A percentile compares a stretch with the other conserved stretches of the same genome.
Conservation (phyloP, 2,329 filamentous ascomycete genomes). For the Diaporthe humulicola region DNA sequence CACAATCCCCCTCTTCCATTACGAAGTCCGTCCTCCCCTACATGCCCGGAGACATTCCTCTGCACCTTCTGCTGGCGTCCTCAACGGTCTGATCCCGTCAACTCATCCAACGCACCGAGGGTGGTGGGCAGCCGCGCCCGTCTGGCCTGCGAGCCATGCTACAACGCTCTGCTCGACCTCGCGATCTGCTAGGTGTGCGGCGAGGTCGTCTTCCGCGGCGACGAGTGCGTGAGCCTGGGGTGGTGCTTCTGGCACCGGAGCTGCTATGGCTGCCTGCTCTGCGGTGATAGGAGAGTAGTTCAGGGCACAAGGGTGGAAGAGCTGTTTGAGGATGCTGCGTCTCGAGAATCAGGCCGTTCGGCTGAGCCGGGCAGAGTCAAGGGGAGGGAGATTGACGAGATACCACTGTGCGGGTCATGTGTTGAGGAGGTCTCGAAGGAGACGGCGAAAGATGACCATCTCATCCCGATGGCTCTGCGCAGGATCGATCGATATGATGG, state of each 20-base stretch:
- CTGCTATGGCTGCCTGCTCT: conserved; percentile 70
- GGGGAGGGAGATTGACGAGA: conserved; percentile 57
- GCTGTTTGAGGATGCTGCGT: conserved; percentile 47
- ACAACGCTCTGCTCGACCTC: conserved; percentile 62
- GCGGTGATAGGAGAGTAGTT: conserved; percentile 56
- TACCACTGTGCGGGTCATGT: conserved; percentile 65
- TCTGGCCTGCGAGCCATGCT: conserved; percentile 63
- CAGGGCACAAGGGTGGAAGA: conserved; percentile 51
- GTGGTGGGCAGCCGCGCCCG: conserved; percentile 61
- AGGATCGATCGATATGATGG: conserved; percentile 60
- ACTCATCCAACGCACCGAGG: conserved; percentile 44
- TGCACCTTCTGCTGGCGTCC: conserved; percentile 69
- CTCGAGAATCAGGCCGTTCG: conserved; percentile 16
- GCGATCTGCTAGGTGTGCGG: conserved; percentile 71
- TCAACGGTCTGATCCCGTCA: conserved; percentile 42
- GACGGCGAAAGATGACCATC: conserved; percentile 45
- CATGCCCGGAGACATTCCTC: conserved; percentile 53
- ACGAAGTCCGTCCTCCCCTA: background rate
- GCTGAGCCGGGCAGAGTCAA: conserved; percentile 37
- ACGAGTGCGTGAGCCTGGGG: conserved; percentile 69
- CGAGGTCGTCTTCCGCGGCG: conserved; percentile 64
- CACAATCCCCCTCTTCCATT: background rate
- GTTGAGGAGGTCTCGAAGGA: conserved; percentile 56
- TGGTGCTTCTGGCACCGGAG: conserved; percentile 72
- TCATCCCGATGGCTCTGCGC: conserved; percentile 58